phyloP scores from a whole-genome alignment of 2,329 filamentous ascomycete species.

The Purpureocillium takamizusanense region DNA sequence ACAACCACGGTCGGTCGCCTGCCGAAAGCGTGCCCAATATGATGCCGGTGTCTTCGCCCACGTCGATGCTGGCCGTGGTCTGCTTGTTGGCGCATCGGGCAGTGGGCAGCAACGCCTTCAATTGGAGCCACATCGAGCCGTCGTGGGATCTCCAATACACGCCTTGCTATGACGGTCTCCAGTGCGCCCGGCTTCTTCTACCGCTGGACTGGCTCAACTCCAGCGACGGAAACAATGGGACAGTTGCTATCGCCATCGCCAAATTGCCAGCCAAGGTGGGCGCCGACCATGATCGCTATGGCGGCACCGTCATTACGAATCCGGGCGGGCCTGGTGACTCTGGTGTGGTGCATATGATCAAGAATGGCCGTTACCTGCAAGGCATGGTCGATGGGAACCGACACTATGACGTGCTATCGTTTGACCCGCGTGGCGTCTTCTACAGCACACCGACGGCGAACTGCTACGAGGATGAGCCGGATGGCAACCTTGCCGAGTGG shows the following conservation, averaged over 20 bases:
- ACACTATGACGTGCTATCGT: constrained; percentile 27
- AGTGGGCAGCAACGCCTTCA: constrained; percentile 2
- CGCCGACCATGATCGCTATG: constrained; percentile 23
- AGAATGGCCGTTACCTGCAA: constrained; percentile 14
- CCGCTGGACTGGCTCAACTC: constrained; percentile 28
- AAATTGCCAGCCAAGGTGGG: constrained; percentile 25
- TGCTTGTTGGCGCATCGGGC: too few species aligned
- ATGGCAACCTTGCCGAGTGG: constrained; percentile 16
- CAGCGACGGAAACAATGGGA: constrained; percentile 9
- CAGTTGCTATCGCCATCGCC: constrained; percentile 26
- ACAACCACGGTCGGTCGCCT: too few species aligned
- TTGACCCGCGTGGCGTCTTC: constrained; percentile 29
- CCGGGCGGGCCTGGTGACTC: constrained; percentile 29
- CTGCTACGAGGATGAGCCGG: constrained; percentile 11
- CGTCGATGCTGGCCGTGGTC: too few species aligned
- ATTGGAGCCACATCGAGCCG: constrained; percentile 8
- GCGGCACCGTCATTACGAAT: constrained; percentile 28
- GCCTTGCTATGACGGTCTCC: constrained; percentile 23
- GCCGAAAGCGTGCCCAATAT: too few species aligned
- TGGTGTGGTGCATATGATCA: constrained; percentile 17
- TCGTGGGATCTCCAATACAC: constrained; percentile 13
- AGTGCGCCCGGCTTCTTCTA: constrained; percentile 31
- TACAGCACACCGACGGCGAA: constrained; percentile 2
- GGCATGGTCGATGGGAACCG: constrained; percentile 17
- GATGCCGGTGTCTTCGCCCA: too few species aligned